These are phyloP conservation scores for Trebouxia sp. DNA, from an alignment of 139 green algal species.

Conservation along the genomic window DNA sequence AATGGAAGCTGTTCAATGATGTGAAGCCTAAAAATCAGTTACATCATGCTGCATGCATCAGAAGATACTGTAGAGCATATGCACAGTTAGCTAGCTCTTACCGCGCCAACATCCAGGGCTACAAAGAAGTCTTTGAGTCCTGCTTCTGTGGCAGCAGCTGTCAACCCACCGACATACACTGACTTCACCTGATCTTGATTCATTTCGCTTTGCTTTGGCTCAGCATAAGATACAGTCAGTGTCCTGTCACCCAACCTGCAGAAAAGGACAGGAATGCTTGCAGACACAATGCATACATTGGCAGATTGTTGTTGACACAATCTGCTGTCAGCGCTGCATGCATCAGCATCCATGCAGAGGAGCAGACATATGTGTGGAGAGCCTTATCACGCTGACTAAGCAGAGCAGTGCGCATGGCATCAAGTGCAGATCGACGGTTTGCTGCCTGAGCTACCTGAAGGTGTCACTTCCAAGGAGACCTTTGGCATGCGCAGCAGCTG, in stretches of 20 bases:
- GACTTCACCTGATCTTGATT: constrained; percentile 53
- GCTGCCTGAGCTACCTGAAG: constrained; percentile 51
- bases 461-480: constrained; percentile 54
- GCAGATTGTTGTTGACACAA: too few species aligned
- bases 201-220: constrained; percentile 57
- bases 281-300: too few species aligned
- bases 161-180: constrained; percentile 86
- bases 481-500: constrained; percentile 71
- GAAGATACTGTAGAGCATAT: not conserved
- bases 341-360: too few species aligned
- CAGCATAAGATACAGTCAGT: constrained; percentile 78
- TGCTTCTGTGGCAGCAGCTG: constrained; percentile 62
- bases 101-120: constrained; percentile 58
- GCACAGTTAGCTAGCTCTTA: not conserved
- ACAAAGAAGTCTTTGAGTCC: constrained; percentile 71
- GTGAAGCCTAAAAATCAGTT: too few species aligned
- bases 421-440: not conserved
- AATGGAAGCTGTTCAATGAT: constrained; percentile 32
- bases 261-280: too few species aligned
- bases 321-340: too few species aligned
- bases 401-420: too few species aligned
- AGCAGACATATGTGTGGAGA: not conserved
- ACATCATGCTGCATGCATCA: too few species aligned
- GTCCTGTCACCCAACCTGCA: constrained; percentile 53
- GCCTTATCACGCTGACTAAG: too few species aligned